phyloP scores from a whole-genome alignment of 306 rosid genomes.

The Quercus glauca region DNA sequence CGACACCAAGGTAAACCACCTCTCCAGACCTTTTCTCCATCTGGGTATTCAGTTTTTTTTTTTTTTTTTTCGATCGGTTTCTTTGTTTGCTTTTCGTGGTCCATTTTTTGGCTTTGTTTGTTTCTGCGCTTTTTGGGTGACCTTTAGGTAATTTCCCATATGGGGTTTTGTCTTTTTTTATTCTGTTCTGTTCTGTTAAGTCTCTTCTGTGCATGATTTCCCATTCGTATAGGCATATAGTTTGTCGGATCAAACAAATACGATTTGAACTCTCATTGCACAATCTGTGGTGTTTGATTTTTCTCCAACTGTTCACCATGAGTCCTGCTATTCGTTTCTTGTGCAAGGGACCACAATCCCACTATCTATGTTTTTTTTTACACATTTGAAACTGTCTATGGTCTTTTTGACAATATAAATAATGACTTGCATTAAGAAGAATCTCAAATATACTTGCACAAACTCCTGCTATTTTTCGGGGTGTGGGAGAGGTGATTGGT shows the following conservation, averaged over 20 bases:
- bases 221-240: background rate
- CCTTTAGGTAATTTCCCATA: background rate
- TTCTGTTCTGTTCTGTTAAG: background rate
- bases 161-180: background rate
- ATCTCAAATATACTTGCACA: background rate
- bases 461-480: too few relatives aligned
- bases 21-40: too few relatives aligned
- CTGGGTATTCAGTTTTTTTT: too few relatives aligned
- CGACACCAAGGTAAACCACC: constrained; percentile 69
- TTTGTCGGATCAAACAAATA: background rate
- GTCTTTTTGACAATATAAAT: background rate
- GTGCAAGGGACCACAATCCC: background rate
- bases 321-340: background rate
- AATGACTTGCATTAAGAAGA: background rate
- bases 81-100: background rate
- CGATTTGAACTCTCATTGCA: background rate
- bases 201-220: background rate
- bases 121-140: background rate
- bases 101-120: background rate
- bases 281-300: background rate
- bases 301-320: background rate
- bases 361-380: background rate
- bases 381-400: background rate
- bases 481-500: too few relatives aligned
- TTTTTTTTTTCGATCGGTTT: background rate